Evolutionary conservation across 805 yeast species (phyloP).

Genomic region (Alloascoidea hylecoeti): DNA sequence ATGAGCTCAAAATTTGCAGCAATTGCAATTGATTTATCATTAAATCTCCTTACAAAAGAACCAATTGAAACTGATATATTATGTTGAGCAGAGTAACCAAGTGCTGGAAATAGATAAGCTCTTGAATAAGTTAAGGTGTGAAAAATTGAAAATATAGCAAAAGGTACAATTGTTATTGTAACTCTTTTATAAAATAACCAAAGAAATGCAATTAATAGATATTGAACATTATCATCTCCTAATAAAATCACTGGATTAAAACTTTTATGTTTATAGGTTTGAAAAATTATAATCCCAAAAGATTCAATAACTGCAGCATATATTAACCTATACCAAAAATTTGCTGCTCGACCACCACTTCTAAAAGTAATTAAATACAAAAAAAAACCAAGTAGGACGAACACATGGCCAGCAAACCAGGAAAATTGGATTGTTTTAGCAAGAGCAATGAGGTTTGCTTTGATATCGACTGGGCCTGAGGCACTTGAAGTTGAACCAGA

Average conservation of each 20-base stretch:
- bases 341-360: slow-evolving; percentile 17
- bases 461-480: not conserved
- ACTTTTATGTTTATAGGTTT: slow-evolving; percentile 25
- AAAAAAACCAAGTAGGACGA: slow-evolving; percentile 22
- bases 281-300: slow-evolving; percentile 63
- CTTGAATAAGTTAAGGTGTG: slow-evolving; percentile 65
- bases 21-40: slow-evolving; percentile 41
- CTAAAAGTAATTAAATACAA: slow-evolving; percentile 8
- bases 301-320: slow-evolving; percentile 55
- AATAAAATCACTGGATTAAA: slow-evolving; percentile 18
- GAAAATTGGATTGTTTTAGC: slow-evolving; percentile 44
- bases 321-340: slow-evolving; percentile 40
- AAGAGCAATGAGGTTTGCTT: not conserved
- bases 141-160: slow-evolving; percentile 64
- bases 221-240: slow-evolving; percentile 61
- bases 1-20: slow-evolving; percentile 47
- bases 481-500: not conserved
- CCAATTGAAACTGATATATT: slow-evolving; percentile 19
- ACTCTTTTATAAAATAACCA: slow-evolving; percentile 49
- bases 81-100: slow-evolving; percentile 21
- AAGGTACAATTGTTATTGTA: slow-evolving; percentile 55
- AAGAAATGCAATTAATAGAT: slow-evolving; percentile 39
- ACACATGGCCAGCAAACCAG: slow-evolving; percentile 51
- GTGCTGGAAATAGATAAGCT: slow-evolving; percentile 50
- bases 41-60: slow-evolving; percentile 33